phyloP scores from a whole-genome alignment of 148 eudicot genomes.

The Rheum nobile region DNA sequence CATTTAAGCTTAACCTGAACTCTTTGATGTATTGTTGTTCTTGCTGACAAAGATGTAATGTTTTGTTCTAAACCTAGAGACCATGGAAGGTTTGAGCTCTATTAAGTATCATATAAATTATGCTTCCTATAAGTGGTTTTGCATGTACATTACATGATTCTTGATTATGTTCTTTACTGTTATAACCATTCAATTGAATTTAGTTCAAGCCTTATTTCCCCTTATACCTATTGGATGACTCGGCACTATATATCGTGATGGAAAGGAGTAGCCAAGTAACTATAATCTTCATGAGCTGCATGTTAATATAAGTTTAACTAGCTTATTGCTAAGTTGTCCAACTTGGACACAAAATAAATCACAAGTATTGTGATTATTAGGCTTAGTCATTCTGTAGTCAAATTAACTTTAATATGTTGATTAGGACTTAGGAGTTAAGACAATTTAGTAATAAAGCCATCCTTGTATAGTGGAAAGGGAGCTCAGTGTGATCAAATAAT shows the following conservation, averaged over 20 bases:
- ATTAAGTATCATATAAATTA: background rate
- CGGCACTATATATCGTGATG: background rate
- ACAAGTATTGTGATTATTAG: no score
- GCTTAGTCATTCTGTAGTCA: no score
- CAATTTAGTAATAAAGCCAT: no score
- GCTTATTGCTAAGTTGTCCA: no score
- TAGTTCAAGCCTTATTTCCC: background rate
- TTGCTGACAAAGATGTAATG: conserved; percentile 97
- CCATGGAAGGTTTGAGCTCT: conserved; percentile 77
- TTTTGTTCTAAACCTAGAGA: conserved; percentile 89
- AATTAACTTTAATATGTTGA: no score
- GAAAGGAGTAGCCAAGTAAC: background rate
- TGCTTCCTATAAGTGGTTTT: background rate
- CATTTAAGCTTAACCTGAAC: background rate
- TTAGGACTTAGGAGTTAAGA: no score
- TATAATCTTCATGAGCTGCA: background rate
- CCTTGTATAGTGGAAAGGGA: no score
- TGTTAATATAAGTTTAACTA: no score
- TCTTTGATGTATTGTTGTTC: conserved; percentile 49
- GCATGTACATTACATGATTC: background rate
- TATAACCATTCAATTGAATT: background rate
- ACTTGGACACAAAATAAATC: no score
- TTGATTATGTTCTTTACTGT: background rate
- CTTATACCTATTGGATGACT: background rate
- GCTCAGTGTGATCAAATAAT: no score